Percentiles rank a stretch among this genome's conserved stretches.
phyloP scores from a whole-genome alignment of 2,329 filamentous ascomycete genomes.

The Colletotrichum lindemuthianum region DNA sequence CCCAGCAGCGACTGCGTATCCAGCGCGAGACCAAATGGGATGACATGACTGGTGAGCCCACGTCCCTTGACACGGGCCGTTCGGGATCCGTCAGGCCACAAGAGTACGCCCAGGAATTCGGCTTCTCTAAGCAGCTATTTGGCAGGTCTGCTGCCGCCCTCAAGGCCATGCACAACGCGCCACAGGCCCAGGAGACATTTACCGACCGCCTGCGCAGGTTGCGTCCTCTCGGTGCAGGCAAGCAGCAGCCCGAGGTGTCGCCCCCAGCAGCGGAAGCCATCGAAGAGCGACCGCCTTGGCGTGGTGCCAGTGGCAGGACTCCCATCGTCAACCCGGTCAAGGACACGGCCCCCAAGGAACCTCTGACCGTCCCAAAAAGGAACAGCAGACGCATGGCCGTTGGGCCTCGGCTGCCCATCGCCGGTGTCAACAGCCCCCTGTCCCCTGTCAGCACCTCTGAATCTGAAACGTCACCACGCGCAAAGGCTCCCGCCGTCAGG shows the following conservation, averaged over 20 bases:
- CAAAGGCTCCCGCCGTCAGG: conserved; percentile 45
- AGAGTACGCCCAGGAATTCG: conserved; percentile 53
- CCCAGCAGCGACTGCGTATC: conserved; percentile 47
- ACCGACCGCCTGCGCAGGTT: conserved; percentile 57
- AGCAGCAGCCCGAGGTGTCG: conserved; percentile 38
- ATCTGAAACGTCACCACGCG: conserved; percentile 47
- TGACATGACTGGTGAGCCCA: conserved; percentile 73
- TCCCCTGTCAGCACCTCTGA: conserved; percentile 46
- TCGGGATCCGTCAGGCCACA: conserved; percentile 67
- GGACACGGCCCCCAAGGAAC: conserved; percentile 66
- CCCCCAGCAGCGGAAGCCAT: conserved; percentile 38
- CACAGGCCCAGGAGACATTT: conserved; percentile 46
- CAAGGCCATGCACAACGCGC: conserved; percentile 38
- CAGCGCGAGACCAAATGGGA: conserved; percentile 67
- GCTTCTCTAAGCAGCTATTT: conserved; percentile 39
- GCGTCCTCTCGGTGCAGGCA: conserved; percentile 43
- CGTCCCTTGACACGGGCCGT: conserved; percentile 64
- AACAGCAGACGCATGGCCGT: conserved; percentile 54
- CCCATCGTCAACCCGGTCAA: conserved; percentile 71
- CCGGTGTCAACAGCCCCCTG: conserved; percentile 38
- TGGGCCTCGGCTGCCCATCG: conserved; percentile 38
- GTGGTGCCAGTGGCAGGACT: conserved; percentile 75
- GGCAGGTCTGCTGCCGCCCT: conserved; percentile 37
- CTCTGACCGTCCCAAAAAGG: conserved; percentile 66
- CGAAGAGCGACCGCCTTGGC: conserved; percentile 71